Base-by-base conservation (phyloP, 176 grass and related monocot genomes). In the Cocos nucifera region DNA sequence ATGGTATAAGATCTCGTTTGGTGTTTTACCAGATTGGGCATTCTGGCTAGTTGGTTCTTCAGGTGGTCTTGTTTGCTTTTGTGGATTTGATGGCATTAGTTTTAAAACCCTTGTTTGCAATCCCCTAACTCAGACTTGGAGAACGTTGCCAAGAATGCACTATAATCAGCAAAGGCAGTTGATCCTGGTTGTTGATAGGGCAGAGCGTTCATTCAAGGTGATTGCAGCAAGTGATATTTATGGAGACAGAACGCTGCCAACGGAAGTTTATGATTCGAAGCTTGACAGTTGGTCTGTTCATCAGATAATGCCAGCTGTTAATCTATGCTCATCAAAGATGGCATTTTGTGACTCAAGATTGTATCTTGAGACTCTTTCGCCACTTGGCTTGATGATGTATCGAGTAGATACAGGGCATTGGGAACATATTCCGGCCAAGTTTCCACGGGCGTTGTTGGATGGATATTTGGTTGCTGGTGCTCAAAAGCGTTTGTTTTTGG, bases 321-420 rank as follows among this genome's bases (percentile, higher is more conserved):
- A 82, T 66, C 84, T 97, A 8, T 97, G 92, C 63, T 97, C 87
- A 3, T 97, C 87, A 0, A 97, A 97, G 53, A 97, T 97, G 87
- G 92, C 92, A 0, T 83, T 97, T 72, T 97, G 92, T 0, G 87
- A 88, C 75, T 97, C 92, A 5, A 78, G 78, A 72, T 29, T 97
- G 14, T 97, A 97, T 75, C 59, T 97, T 54, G 92, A 97, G 77
- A 97, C 92, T 24, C 86, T 97, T 53, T 90, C 87, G 19, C 92
- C 92, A 15, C 81, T 97, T 1, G 92, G 92, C n/a, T 74, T 97
- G 50, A 91, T 97, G 92, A 90, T 91, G 80, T 97, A 91, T 15
- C 64, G 48, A 44, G 83, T 97, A 54, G 87, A 91, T 27, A 80
- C 27, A 0, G 87, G 84, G 2, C 56, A 25, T n/a, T 97, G 92